Conservation (phyloP, 2,329 filamentous ascomycete species). For the Aplosporella prunicola region DNA sequence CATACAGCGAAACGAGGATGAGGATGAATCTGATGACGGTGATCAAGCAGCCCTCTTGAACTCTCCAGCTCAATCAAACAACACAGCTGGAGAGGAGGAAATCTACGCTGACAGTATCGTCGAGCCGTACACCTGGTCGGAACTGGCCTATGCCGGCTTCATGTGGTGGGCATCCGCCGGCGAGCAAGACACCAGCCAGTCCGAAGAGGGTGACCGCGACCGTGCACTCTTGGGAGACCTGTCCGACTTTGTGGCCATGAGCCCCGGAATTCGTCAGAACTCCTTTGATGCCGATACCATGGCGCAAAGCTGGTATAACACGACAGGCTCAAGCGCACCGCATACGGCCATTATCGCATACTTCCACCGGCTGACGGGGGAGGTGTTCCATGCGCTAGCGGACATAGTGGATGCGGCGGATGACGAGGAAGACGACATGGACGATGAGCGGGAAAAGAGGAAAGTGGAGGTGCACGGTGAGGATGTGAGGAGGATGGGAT, state of each 20-base stretch:
- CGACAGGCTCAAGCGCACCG: conserved; percentile 29
- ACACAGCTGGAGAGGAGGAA: conserved; percentile 6
- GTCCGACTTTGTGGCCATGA: conserved; percentile 20
- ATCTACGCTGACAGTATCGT: conserved; percentile 33
- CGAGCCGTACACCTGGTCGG: conserved; percentile 54
- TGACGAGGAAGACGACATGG: conserved; percentile 32
- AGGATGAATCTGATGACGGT: conserved; percentile 25
- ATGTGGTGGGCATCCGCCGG: conserved; percentile 87
- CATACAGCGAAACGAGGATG: conserved; percentile 17
- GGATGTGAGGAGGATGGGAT: conserved; percentile 60
- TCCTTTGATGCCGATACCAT: conserved; percentile 34
- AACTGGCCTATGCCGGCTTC: conserved; percentile 70
- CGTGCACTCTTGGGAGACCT: conserved; percentile 35
- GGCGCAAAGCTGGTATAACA: conserved; percentile 23
- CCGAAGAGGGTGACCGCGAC: conserved; percentile 46
- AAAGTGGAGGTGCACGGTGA: conserved; percentile 51
- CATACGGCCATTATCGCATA: conserved; percentile 71
- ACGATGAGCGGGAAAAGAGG: conserved; percentile 16
- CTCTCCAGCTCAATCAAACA: background rate
- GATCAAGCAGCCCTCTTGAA: conserved; percentile 23
- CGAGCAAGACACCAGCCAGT: conserved; percentile 51
- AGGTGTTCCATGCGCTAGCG: conserved; percentile 52
- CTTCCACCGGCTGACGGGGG: conserved; percentile 66
- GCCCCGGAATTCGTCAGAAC: conserved; percentile 34
- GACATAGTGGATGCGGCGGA: conserved; percentile 48